Conservation (phyloP, 306 rosid genomes). For the Ormosia emarginata region DNA sequence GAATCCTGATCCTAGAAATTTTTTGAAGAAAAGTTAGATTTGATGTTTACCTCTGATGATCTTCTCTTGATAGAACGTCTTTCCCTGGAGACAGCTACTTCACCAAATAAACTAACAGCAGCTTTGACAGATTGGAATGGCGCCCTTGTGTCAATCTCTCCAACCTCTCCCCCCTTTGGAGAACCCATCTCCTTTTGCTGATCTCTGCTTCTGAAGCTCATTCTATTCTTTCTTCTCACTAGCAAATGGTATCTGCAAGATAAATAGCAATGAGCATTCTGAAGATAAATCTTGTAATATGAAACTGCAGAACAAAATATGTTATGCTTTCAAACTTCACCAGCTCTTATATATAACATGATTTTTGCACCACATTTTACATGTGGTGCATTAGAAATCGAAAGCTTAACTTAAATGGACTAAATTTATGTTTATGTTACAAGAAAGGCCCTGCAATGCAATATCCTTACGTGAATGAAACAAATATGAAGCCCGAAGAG, state of each 20-base stretch:
- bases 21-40: not conserved
- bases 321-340: not conserved
- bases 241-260: slow-evolving; percentile 12
- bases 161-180: slow-evolving; percentile 54
- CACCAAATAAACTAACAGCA: slow-evolving; percentile 85
- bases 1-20: not conserved
- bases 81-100: slow-evolving; percentile 57
- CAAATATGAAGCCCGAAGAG: not conserved
- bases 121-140: slow-evolving; percentile 99
- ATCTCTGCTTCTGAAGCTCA: slow-evolving; percentile 38
- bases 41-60: slow-evolving; percentile 54
- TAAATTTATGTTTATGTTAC: slow-evolving; percentile 15
- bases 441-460: slow-evolving; percentile 14
- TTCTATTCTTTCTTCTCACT: slow-evolving; percentile 30
- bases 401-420: not conserved
- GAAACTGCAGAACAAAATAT: not conserved
- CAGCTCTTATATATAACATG: not conserved
- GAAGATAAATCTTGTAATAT: not conserved
- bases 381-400: not conserved
- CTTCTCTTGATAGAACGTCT: slow-evolving; percentile 40
- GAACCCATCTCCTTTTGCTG: slow-evolving; percentile 35
- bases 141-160: slow-evolving; percentile 91
- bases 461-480: not conserved
- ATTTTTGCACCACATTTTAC: slow-evolving; percentile 7
- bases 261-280: slow-evolving; percentile 3